Evolutionary conservation across 768 basidiomycete species (phyloP).

Genomic region (Trametes gibbosa): DNA sequence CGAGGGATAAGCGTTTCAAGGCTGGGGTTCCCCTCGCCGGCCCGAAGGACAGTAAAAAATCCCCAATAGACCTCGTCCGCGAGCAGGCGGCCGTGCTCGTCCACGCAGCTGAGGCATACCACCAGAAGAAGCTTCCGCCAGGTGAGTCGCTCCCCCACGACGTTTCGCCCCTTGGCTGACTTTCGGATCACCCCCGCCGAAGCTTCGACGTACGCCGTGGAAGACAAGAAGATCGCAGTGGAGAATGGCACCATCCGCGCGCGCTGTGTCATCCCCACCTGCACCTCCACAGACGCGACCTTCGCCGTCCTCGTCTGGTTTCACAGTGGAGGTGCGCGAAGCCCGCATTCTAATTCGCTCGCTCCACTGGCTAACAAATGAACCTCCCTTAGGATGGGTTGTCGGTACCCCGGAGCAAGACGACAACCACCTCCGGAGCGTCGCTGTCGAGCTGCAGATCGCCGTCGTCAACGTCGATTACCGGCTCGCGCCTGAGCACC

Average conservation of each 20-base stretch:
- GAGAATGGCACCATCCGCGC: slow-evolving; percentile 11
- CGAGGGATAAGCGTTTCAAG: background rate
- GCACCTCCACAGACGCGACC: background rate
- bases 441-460: slow-evolving; percentile 21
- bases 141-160: background rate
- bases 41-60: background rate
- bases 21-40: background rate
- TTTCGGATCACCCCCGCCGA: no score
- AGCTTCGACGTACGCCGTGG: background rate
- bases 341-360: no score
- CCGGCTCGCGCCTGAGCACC: slow-evolving; percentile 27
- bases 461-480: slow-evolving; percentile 21
- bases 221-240: slow-evolving; percentile 11
- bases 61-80: background rate
- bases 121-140: background rate
- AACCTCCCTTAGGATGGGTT: background rate
- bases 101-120: background rate
- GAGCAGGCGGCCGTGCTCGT: background rate
- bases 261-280: slow-evolving; percentile 4
- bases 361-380: background rate
- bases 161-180: background rate
- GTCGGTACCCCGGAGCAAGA: slow-evolving; percentile 15
- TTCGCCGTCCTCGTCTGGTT: slow-evolving; percentile 12
- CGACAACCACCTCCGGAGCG: slow-evolving; percentile 19
- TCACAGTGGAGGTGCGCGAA: slow-evolving; percentile 15